Evolutionary conservation across 2,329 filamentous ascomycete species (phyloP), one percentile per base, ranked within the genome.

Genomic region (Plenodomus biglobosus): DNA sequence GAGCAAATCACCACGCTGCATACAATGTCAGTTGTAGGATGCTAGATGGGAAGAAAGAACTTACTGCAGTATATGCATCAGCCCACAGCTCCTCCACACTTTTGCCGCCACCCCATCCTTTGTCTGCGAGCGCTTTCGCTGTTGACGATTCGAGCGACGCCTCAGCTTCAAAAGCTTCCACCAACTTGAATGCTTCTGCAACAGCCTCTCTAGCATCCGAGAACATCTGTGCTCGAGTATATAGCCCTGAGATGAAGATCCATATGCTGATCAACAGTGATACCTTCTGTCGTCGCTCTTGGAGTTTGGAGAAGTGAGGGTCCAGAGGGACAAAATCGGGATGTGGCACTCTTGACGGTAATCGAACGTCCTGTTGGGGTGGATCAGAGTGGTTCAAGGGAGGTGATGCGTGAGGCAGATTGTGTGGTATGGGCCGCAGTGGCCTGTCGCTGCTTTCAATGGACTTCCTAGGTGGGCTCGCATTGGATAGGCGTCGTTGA

Each of bases 201-300:
- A 92, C 83, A 6, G 92, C 90, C 43, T 86, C 88, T 59, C 83
- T 83, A 11, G 88, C 85, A 68, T 97, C 92, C 17, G 92, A 86
- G 46, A 84, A 83, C 76, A 95, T 84, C 8, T 82, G 82, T 7
- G 92, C 90, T 44, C 90, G 83, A 21, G 90, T 84, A 67, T 97
- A 99, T 56, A 97, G 85, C 0, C 87, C 87, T 2, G 90, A 87
- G 52, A 96, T 90, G 66, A 94, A 87, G 8, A 96, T 78, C 94
- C 94, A 99, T 24, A 96, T 85, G 56, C 86, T 87, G 17, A 91
- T 77, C 15, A 99, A 72, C 10, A 85, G 66, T 3, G 77, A 76
- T 11, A 83, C 73, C 15, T 78, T 80, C 48, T 84, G 80, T 44
- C 78, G 79, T 42, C 81, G 77, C 41, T 78, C 76, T 52, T 82